Conservation (phyloP, 2,329 filamentous ascomycete genomes). For the Fusarium pseudoanthophilum region DNA sequence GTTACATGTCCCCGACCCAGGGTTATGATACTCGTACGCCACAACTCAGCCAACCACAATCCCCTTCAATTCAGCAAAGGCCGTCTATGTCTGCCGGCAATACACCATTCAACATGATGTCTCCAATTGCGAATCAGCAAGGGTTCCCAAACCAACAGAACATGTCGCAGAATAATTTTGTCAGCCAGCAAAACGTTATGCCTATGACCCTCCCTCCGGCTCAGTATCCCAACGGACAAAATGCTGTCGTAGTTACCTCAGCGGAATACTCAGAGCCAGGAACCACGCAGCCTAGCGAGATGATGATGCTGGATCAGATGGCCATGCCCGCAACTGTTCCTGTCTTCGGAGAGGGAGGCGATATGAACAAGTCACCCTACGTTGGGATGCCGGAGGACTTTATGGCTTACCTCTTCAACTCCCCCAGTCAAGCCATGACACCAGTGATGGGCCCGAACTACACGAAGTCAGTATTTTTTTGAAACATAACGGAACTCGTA, state of each 20-base stretch:
- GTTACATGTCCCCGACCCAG: conserved; percentile 55
- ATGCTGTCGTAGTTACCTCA: conserved; percentile 46
- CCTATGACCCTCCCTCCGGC: conserved; percentile 72
- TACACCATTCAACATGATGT: conserved; percentile 63
- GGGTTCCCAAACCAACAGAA: conserved; percentile 60
- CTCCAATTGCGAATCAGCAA: conserved; percentile 62
- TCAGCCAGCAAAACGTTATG: conserved; percentile 69
- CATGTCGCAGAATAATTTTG: conserved; percentile 63
- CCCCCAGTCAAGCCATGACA: conserved; percentile 49
- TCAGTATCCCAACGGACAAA: conserved; percentile 57
- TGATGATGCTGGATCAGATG: conserved; percentile 72
- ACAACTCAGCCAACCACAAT: conserved; percentile 45
- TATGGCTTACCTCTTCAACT: conserved; percentile 83
- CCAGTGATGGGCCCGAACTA: conserved; percentile 58
- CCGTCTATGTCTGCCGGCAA: conserved; percentile 60
- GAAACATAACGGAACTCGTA: neutral
- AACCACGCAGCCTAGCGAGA: conserved; percentile 60
- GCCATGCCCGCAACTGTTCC: conserved; percentile 76
- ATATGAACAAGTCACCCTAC: conserved; percentile 85
- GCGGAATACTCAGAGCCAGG: conserved; percentile 60
- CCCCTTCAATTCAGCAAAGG: conserved; percentile 56
- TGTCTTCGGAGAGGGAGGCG: conserved; percentile 85
- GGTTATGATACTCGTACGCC: conserved; percentile 47
- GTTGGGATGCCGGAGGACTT: conserved; percentile 87
- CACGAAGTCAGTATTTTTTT: conserved; percentile 57